Percentiles rank a stretch among this genome's conserved stretches.
phyloP scores from a whole-genome alignment of 805 yeast genomes.

The Myxozyma lipomycoides region DNA sequence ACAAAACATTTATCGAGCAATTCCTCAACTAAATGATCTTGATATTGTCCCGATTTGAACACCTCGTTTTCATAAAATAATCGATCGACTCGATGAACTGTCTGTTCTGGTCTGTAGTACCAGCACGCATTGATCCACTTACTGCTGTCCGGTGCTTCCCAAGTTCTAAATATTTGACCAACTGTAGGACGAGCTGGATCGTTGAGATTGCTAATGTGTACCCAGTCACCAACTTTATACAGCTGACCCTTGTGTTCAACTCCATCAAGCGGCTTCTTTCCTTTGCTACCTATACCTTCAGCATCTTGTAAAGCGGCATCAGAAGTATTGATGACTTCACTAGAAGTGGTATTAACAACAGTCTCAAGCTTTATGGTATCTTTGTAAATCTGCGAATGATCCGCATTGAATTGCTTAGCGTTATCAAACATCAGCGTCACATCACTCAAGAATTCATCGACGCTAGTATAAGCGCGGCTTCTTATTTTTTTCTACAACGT shows the following conservation, averaged over 20 bases:
- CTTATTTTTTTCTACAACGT: constrained; percentile 71
- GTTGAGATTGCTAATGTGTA: constrained; percentile 77
- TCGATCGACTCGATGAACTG: constrained; percentile 88
- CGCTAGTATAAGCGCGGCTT: constrained; percentile 72
- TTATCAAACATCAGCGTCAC: constrained; percentile 70
- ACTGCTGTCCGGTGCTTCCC: constrained; percentile 77
- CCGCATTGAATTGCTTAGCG: constrained; percentile 60
- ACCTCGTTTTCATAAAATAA: constrained; percentile 91
- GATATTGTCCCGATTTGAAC: constrained; percentile 91
- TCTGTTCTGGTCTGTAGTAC: constrained; percentile 97
- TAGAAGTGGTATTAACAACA: constrained; percentile 51
- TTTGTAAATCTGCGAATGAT: constrained; percentile 53
- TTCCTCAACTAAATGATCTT: constrained; percentile 87
- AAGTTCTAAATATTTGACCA: constrained; percentile 88
- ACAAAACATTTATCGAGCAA: constrained; percentile 92
- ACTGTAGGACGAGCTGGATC: constrained; percentile 87
- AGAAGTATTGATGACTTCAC: constrained; percentile 73
- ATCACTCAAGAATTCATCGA: constrained; percentile 73
- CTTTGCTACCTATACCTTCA: constrained; percentile 52
- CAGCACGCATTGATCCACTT: constrained; percentile 92
- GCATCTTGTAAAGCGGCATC: constrained; percentile 64
- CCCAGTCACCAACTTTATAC: constrained; percentile 93
- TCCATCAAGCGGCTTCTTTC: constrained; percentile 76
- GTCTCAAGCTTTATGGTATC: constrained; percentile 64
- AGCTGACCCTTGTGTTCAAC: constrained; percentile 65